phyloP scores from a whole-genome alignment of 805 yeast genomes.

The Kodamaea restingae region DNA sequence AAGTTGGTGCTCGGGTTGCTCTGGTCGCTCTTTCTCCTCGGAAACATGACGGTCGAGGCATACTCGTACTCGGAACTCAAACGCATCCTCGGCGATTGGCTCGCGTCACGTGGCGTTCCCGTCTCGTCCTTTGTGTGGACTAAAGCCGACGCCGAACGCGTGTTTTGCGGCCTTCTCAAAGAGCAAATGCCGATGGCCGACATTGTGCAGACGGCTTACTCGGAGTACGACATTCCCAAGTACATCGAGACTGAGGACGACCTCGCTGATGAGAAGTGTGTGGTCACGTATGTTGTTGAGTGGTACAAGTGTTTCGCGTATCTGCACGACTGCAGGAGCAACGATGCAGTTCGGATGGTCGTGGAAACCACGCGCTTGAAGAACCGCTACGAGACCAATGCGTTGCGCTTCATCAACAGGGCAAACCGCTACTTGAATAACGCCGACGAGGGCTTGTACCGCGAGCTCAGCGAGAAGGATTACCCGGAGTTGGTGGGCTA shows the following conservation, averaged over 20 bases:
- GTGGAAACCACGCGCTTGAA: slow-evolving; percentile 18
- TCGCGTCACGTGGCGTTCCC: slow-evolving; percentile 29
- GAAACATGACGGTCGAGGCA: slow-evolving; percentile 21
- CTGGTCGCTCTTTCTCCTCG: slow-evolving; percentile 46
- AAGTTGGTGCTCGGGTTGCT: slow-evolving; percentile 46
- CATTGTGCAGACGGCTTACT: slow-evolving; percentile 42
- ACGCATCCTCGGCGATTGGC: slow-evolving; percentile 44
- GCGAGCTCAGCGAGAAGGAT: slow-evolving; percentile 12
- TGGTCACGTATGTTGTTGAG: slow-evolving; percentile 55
- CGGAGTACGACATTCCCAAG: slow-evolving; percentile 45
- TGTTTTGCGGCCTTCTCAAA: slow-evolving; percentile 4
- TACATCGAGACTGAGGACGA: slow-evolving; percentile 51
- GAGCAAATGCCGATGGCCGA: slow-evolving; percentile 8
- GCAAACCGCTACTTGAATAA: slow-evolving; percentile 12
- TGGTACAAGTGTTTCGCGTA: slow-evolving; percentile 46
- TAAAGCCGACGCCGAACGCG: not conserved
- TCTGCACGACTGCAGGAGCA: slow-evolving; percentile 3
- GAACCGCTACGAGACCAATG: slow-evolving; percentile 29
- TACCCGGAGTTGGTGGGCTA: slow-evolving; percentile 14
- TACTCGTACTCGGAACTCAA: slow-evolving; percentile 30
- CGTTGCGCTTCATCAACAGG: slow-evolving; percentile 27
- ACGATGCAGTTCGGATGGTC: slow-evolving; percentile 9
- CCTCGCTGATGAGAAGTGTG: slow-evolving; percentile 58
- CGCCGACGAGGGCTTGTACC: slow-evolving; percentile 8
- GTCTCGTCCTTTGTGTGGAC: slow-evolving; percentile 3